A percentile compares a stretch with the other conserved stretches of the same genome.
Conservation (phyloP, 176 grass and related monocot species). For the Oryza brachyantha region DNA sequence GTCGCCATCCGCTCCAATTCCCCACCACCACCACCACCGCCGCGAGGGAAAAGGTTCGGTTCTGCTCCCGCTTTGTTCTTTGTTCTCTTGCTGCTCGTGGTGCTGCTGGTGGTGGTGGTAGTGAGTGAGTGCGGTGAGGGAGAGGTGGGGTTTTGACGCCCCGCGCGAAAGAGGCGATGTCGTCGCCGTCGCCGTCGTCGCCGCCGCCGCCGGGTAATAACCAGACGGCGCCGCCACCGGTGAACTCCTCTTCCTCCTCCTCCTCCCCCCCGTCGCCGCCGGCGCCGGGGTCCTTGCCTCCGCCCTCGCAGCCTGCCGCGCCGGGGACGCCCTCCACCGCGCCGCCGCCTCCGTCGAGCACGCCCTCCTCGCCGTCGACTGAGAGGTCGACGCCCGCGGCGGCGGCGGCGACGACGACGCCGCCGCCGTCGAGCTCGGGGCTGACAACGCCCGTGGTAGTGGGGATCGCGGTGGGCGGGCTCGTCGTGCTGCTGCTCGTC, state of each 20-base stretch:
- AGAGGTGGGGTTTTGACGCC: too few relatives aligned
- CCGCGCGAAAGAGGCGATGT: constrained; percentile 19
- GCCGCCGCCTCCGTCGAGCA: constrained; percentile 6
- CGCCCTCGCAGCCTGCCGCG: neutral
- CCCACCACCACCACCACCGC: constrained; percentile 32
- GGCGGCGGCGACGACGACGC: neutral
- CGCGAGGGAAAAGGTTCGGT: neutral
- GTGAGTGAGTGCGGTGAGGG: neutral
- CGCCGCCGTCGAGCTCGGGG: neutral
- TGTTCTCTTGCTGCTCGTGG: constrained; percentile 13
- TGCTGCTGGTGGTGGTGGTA: neutral
- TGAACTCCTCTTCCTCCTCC: constrained; percentile 30
- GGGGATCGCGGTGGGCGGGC: constrained; percentile 55
- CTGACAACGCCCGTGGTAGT: constrained; percentile 43
- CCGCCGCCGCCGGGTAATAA: too few relatives aligned
- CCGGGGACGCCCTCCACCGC: constrained; percentile 21
- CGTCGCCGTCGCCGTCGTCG: constrained; percentile 36
- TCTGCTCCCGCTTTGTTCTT: too few relatives aligned
- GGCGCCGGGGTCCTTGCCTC: neutral
- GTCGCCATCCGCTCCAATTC: constrained; percentile 22
- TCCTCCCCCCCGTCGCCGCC: constrained; percentile 31
- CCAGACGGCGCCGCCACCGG: constrained; percentile 20
- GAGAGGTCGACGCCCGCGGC: neutral
- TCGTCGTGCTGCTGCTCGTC: constrained; percentile 51
- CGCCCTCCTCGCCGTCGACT: constrained; percentile 15